phyloP scores from a whole-genome alignment of 345 rosid species.

The Viola odorata region DNA sequence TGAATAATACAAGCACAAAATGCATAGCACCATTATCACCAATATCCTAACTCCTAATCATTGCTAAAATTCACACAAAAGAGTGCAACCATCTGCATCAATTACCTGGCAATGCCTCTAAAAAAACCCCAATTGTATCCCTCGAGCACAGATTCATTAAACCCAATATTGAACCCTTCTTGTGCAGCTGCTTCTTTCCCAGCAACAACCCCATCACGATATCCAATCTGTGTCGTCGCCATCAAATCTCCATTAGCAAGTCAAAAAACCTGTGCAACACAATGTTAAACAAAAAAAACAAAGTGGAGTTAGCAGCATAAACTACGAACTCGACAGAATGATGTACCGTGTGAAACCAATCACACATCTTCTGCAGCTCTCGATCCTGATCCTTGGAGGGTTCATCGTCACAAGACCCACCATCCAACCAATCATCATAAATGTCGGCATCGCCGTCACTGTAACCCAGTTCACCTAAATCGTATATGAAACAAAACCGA shows the following conservation, averaged over 20 bases:
- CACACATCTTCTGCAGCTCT: not conserved
- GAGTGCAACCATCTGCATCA: not conserved
- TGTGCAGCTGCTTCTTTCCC: constrained; percentile 76
- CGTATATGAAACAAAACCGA: too few species aligned
- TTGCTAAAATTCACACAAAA: not conserved
- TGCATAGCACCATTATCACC: not conserved
- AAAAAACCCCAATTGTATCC: constrained; percentile 75
- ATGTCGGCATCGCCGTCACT: too few species aligned
- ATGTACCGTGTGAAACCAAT: not conserved
- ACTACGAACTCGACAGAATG: not conserved
- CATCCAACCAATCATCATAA: not conserved
- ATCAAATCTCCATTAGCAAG: not conserved
- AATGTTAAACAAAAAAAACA: not conserved
- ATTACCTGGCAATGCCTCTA: constrained; percentile 76
- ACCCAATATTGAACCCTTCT: constrained; percentile 74
- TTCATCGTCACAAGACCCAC: not conserved
- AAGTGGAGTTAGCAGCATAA: not conserved
- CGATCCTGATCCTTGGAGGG: not conserved
- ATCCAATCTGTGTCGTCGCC: not conserved
- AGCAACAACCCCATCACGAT: constrained; percentile 20
- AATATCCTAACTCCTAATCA: not conserved
- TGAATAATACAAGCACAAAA: not conserved
- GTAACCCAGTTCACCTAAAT: too few species aligned
- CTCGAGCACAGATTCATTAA: constrained; percentile 48
- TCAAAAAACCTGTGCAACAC: not conserved